Conservation (phyloP, 176 grass and related monocot genomes). For the Oropetium thomaeum region DNA sequence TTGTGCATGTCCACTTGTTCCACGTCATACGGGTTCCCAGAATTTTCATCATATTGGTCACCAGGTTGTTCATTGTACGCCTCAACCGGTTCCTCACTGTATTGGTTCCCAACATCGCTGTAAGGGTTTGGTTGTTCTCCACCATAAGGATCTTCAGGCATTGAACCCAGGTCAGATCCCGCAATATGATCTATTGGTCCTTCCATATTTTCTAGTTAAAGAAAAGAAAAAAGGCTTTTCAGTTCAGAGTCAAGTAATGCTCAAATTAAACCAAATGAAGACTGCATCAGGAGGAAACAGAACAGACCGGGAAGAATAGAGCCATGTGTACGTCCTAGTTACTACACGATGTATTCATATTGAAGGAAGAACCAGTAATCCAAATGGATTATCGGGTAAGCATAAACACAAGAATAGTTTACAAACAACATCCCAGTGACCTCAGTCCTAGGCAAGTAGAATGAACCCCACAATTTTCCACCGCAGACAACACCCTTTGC, state of each 20-base stretch:
- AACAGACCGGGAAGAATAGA: not conserved
- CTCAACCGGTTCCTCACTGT: conserved; percentile 5
- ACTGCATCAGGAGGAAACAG: not conserved
- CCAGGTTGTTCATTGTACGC: conserved; percentile 19
- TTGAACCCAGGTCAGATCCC: conserved; percentile 18
- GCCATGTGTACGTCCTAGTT: not conserved
- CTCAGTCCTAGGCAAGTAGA: not conserved
- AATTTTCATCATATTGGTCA: conserved; percentile 20
- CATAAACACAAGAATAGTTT: not conserved
- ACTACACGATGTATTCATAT: not conserved
- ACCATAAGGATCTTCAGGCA: conserved; percentile 7
- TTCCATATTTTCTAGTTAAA: conserved; percentile 63
- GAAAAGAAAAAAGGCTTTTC: not conserved
- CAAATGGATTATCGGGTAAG: not conserved
- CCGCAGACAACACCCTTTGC: not conserved
- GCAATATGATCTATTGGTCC: conserved; percentile 32
- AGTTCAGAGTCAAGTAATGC: not conserved
- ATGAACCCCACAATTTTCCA: not conserved
- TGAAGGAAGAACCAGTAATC: not conserved
- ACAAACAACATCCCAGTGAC: not conserved
- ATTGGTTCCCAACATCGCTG: not conserved
- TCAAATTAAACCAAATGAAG: not conserved
- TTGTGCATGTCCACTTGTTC: conserved; percentile 25
- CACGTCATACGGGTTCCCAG: conserved; percentile 19
- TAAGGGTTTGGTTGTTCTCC: conserved; percentile 28